Conservation (phyloP, 306 rosid genomes). For the Parietaria judaica region DNA sequence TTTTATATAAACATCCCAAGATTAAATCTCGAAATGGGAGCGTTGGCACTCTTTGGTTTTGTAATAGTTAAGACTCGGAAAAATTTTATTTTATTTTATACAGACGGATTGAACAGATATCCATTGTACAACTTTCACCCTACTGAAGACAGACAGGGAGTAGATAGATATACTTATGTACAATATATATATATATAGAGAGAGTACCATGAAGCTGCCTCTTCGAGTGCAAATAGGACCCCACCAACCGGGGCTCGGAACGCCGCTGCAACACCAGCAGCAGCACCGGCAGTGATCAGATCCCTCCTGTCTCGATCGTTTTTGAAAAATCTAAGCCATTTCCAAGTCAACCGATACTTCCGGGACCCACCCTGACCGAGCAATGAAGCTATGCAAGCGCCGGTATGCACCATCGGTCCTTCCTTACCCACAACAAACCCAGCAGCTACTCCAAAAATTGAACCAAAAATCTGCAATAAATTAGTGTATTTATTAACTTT, state of each 20-base stretch:
- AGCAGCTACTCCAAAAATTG: slow-evolving; percentile 67
- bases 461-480: slow-evolving; percentile 62
- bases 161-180: background rate
- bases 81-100: no score
- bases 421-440: slow-evolving; percentile 81
- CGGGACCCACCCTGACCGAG: slow-evolving; percentile 80
- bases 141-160: no score
- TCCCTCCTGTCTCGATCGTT: slow-evolving; percentile 74
- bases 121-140: no score
- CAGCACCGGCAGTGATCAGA: slow-evolving; percentile 79
- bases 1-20: no score
- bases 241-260: slow-evolving; percentile 90
- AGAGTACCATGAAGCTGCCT: slow-evolving; percentile 79
- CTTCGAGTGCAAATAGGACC: slow-evolving; percentile 85
- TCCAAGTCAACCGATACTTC: slow-evolving; percentile 61
- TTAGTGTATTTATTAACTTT: background rate
- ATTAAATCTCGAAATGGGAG: no score
- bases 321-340: slow-evolving; percentile 65
- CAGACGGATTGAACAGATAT: no score
- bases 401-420: slow-evolving; percentile 90
- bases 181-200: background rate
- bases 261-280: slow-evolving; percentile 88
- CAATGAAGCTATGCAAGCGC: slow-evolving; percentile 68
- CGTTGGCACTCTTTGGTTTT: no score
- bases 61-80: no score